Evolutionary conservation across 257 asterid genomes (phyloP), one percentile per base, ranked within the genome.

Genomic region (Solanum boliviense): DNA sequence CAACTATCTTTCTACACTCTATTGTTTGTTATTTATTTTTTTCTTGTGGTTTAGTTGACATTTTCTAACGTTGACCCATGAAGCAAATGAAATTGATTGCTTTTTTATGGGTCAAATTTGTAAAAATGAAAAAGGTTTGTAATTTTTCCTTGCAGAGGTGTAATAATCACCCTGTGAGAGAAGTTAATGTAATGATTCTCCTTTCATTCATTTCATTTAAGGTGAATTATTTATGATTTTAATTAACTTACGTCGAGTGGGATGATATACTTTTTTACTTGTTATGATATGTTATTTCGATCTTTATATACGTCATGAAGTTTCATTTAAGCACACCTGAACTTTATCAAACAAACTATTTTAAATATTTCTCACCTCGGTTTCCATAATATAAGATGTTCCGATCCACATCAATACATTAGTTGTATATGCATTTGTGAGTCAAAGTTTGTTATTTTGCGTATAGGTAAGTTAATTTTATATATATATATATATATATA

Each of bases 121-220:
- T 21, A 36, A 27, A 76, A 74, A 25, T 75, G 39, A 46, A 75
- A 88, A 88, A 74, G 39, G 5, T 29, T 71, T 65, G 85, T 25
- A 83, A 27, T 67, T 90, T 89, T 90, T 89, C 92, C 89, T 88
- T 84, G 62, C 87, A 39, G 91, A 58, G 92, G 91, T 67, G 92
- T 88, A 60, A 27, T 20, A 20, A 48, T 27, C 83, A 44, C 60
- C 84, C 87, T 76, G 76, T 58, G 90, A 84, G 86, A 87, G 90
- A 75, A 35, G 32, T 35, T 36, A 23, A 36, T 74, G 4, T 36
- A 74, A 35, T 74, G 23, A 10, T 74, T 25, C 8, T 72, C 46
- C n/a, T 72, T 65, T 32, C 48, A 20, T 74, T 35, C 31, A 34
- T 74, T 35, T 34, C 16, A 0, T n/a, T 73, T 20, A 73, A 74